Evolutionary conservation across 2,329 filamentous ascomycete species (phyloP), one percentile per base, ranked within the genome.

Genomic region (Byssothecium circinans): DNA sequence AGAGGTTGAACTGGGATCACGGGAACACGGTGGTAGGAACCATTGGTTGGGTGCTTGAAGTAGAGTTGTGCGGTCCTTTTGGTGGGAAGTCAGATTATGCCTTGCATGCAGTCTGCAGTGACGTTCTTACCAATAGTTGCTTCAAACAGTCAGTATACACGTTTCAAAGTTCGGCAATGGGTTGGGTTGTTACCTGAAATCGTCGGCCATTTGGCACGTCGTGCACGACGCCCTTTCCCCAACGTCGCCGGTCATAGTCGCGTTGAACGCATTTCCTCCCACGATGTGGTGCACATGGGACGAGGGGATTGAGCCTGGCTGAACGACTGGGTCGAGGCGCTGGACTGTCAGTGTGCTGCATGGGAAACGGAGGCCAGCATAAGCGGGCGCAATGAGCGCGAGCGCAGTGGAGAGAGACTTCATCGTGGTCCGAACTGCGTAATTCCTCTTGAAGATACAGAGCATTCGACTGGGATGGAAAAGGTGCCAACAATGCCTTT

Each of bases 241-340:
- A 25, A 64, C 57, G 40, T 64, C 61, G 6, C 58, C 58, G 0
- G 36, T 55, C 61, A 64, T 64, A 17, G 51, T 52, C 4, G 51
- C 49, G 36, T 62, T 62, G 52, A 64, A 64, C 5, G 61, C 57
- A 53, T 64, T 64, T 25, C 61, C 61, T 29, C 61, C 61, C 3
- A 64, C 58, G 35, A 64, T 64, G 43, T 64, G 61, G 40, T 64
- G 61, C 14, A 64, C 54, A 41, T 64, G 61, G 10, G 61, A 29
- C 3, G 61, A 54, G 5, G 61, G 61, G 8, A 40, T 39, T 1
- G 46, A 41, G 23, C 61, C 61, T 8, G 61, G 61, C 36, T 64
- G 45, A 22, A 52, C 61, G 20, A 50, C 58, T 15, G 60, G 60
- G 38, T 64, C 60, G 38, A 64, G 54, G 22, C 60, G 60, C 30